A percentile compares a stretch with the other conserved stretches of the same genome.
phyloP scores from a whole-genome alignment of 2,329 filamentous ascomycete genomes.

The Penicillium sp. region DNA sequence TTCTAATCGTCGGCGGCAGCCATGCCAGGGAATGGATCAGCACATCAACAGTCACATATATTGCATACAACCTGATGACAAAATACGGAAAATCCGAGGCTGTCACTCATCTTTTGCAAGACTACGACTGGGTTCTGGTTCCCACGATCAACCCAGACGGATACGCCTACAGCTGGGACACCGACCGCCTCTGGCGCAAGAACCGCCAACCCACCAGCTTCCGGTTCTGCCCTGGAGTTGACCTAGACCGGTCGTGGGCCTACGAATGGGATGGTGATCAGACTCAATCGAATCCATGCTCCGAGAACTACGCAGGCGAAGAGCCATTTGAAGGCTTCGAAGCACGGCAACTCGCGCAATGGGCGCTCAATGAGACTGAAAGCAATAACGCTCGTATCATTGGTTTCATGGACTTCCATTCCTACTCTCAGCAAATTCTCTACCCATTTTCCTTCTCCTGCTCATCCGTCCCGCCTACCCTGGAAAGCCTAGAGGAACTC shows the following conservation, averaged over 20 bases:
- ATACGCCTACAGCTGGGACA: constrained; percentile 91
- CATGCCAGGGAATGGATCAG: constrained; percentile 98
- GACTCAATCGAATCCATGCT: constrained; percentile 78
- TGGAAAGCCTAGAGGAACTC: constrained; percentile 91
- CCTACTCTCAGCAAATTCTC: constrained; percentile 92
- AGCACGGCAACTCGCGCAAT: constrained; percentile 73
- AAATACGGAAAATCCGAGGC: constrained; percentile 73
- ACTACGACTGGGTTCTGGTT: constrained; percentile 86
- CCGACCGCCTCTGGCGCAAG: constrained; percentile 93
- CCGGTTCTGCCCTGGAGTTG: constrained; percentile 82
- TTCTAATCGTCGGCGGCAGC: constrained; percentile 82
- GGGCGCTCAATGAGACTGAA: constrained; percentile 79
- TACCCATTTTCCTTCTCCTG: constrained; percentile 93
- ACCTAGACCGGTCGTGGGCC: constrained; percentile 85
- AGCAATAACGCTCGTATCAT: constrained; percentile 75
- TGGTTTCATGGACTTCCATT: constrained; percentile 89
- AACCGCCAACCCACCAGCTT: constrained; percentile 80
- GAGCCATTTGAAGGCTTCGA: constrained; percentile 83
- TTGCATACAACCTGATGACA: constrained; percentile 86
- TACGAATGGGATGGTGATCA: constrained; percentile 79
- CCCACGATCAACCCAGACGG: constrained; percentile 93
- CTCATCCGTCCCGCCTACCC: constrained; percentile 73
- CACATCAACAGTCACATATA: constrained; percentile 85
- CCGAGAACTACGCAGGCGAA: constrained; percentile 85
- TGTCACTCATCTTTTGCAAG: constrained; percentile 77